Conservation (phyloP, 108 stramenopile species). For the Skeletonema marinoi region DNA sequence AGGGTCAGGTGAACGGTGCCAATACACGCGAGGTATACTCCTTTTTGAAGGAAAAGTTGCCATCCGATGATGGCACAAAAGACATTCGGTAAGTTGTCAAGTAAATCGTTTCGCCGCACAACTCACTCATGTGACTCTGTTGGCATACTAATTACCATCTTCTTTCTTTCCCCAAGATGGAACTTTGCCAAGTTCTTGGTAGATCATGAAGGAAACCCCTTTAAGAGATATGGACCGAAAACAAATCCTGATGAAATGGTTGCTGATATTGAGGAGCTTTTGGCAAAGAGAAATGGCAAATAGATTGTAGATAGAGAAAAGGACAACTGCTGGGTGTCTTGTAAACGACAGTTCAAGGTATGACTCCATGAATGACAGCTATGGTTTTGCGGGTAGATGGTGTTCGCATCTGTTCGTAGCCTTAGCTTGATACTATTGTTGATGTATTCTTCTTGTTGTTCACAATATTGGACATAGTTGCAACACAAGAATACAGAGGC, state of each 20-base stretch:
- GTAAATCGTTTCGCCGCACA: neutral
- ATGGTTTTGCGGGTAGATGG: neutral
- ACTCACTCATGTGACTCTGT: neutral
- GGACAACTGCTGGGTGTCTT: neutral
- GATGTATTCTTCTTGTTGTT: neutral
- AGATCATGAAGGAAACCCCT: constrained; percentile 70
- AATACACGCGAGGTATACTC: constrained; percentile 71
- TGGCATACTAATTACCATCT: neutral
- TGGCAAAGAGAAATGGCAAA: constrained; percentile 44
- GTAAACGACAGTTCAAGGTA: neutral
- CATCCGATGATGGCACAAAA: constrained; percentile 59
- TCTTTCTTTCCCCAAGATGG: constrained; percentile 14
- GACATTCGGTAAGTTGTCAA: constrained; percentile 62
- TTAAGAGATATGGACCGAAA: constrained; percentile 59
- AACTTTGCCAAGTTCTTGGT: constrained; percentile 69
- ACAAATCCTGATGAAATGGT: constrained; percentile 58
- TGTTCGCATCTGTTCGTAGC: neutral
- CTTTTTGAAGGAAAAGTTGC: constrained; percentile 63
- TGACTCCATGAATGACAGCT: neutral
- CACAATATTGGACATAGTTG: neutral
- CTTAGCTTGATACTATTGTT: neutral
- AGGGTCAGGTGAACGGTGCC: constrained; percentile 77
- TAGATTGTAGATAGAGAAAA: neutral
- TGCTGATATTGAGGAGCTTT: constrained; percentile 61
- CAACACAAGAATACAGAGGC: neutral